These are phyloP conservation scores for Plasmopara halstedii DNA, from an alignment of 352 stramenopile genomes.

Conservation along the genomic window DNA sequence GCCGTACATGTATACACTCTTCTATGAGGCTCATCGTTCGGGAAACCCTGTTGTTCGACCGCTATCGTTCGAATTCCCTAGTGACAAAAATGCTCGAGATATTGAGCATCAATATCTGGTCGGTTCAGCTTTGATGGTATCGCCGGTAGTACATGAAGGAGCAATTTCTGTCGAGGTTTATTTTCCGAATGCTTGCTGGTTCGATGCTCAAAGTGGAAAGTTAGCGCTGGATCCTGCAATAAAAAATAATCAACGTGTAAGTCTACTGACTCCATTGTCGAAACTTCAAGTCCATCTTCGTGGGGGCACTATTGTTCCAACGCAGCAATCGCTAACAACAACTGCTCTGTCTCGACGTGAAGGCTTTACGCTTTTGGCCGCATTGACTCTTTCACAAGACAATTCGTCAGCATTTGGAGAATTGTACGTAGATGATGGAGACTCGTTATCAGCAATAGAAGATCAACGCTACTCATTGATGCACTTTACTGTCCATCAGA, in stretches of 20 bases:
- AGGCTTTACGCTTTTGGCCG: constrained; percentile 45
- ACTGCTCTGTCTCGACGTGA: constrained; percentile 49
- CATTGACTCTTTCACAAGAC: constrained; percentile 23
- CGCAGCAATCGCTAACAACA: constrained; percentile 45
- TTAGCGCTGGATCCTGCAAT: constrained; percentile 9
- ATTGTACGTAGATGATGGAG: constrained; percentile 69
- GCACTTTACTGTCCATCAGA: constrained; percentile 32
- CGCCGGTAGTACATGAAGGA: constrained; percentile 59
- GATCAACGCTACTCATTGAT: constrained; percentile 50
- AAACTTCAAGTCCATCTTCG: constrained; percentile 59
- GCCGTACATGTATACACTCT: constrained; percentile 83
- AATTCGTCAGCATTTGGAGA: constrained; percentile 34
- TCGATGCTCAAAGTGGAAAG: constrained; percentile 47
- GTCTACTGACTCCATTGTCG: constrained; percentile 44
- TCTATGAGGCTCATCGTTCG: constrained; percentile 43
- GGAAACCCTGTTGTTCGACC: constrained; percentile 45
- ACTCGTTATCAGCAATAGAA: constrained; percentile 53
- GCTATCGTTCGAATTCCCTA: constrained; percentile 61
- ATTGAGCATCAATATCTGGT: constrained; percentile 71
- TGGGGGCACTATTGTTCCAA: constrained; percentile 55
- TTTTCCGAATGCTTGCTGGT: constrained; percentile 67
- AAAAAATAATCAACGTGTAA: constrained; percentile 17
- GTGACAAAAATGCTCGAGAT: constrained; percentile 25
- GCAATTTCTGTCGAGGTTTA: constrained; percentile 52
- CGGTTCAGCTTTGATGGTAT: constrained; percentile 64